These are phyloP conservation scores for Entonaema liquescens DNA, from an alignment of 495 filamentous ascomycete species.

Conservation along the genomic window DNA sequence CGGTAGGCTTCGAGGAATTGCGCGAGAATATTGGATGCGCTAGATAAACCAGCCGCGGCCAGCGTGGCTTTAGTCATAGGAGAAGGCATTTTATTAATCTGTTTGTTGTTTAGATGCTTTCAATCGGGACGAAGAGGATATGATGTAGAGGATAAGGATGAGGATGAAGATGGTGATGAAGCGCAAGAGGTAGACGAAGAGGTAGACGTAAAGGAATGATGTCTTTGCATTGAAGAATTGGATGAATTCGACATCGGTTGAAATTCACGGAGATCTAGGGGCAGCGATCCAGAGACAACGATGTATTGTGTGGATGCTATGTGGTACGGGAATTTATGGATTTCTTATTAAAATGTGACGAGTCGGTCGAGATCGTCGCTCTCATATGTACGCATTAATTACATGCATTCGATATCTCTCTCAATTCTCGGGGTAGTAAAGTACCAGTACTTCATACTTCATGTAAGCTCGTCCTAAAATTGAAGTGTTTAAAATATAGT, in stretches of 20 bases:
- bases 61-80: slow-evolving; percentile 45
- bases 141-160: not conserved
- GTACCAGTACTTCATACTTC: not conserved
- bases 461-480: not conserved
- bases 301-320: slow-evolving; percentile 11
- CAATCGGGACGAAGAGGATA: slow-evolving; percentile 33
- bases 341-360: slow-evolving; percentile 35
- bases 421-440: not conserved
- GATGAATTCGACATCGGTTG: slow-evolving; percentile 26
- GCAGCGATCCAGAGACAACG: not conserved
- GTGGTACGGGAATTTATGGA: slow-evolving; percentile 19
- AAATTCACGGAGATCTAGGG: slow-evolving; percentile 13
- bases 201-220: slow-evolving; percentile 23
- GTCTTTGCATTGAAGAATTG: slow-evolving; percentile 31
- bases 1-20: slow-evolving; percentile 47
- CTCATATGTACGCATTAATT: slow-evolving; percentile 19
- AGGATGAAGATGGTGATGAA: not conserved
- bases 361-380: slow-evolving; percentile 30
- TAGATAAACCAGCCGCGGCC: slow-evolving; percentile 43
- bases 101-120: not conserved
- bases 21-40: slow-evolving; percentile 44
- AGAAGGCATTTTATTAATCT: slow-evolving; percentile 40
- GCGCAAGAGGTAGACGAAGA: slow-evolving; percentile 6
- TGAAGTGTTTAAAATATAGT: not conserved
- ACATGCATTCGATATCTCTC: not conserved